phyloP scores from a whole-genome alignment of 1,284 basidiomycete species.

The Polyporus tsugae region DNA sequence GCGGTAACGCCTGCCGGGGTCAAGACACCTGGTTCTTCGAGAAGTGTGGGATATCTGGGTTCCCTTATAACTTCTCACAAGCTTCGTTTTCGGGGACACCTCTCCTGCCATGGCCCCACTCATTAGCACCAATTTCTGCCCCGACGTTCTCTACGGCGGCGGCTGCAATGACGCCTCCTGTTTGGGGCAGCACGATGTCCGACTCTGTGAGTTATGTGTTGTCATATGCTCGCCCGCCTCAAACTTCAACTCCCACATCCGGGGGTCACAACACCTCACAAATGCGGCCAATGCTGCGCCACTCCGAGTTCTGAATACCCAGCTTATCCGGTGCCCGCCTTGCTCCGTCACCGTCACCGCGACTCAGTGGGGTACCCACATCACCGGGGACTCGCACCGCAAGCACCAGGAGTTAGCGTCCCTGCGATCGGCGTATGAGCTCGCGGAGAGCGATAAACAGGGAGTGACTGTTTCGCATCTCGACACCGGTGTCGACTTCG shows the following conservation, averaged over 20 bases:
- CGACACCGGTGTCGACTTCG: conserved; percentile 44
- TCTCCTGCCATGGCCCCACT: background rate
- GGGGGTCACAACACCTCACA: conserved; percentile 15
- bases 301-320: conserved; percentile 9
- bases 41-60: background rate
- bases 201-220: conserved; percentile 30
- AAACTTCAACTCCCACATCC: conserved; percentile 22
- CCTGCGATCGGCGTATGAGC: conserved; percentile 37
- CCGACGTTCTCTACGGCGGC: conserved; percentile 23
- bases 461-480: conserved; percentile 36
- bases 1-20: background rate
- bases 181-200: conserved; percentile 26
- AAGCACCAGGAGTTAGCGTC: conserved; percentile 19
- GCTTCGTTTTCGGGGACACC: background rate
- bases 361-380: conserved; percentile 6
- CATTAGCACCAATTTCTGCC: conserved; percentile 15
- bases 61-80: background rate
- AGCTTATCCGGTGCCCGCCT: conserved; percentile 6
- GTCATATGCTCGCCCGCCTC: conserved; percentile 25
- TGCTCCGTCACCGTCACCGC: conserved; percentile 8
- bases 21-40: background rate
- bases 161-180: conserved; percentile 22
- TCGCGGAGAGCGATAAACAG: conserved; percentile 39
- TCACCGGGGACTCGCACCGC: conserved; percentile 10
- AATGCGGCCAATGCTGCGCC: background rate